Base-by-base conservation (phyloP, 495 filamentous ascomycete genomes). In the Xylaria grammica region DNA sequence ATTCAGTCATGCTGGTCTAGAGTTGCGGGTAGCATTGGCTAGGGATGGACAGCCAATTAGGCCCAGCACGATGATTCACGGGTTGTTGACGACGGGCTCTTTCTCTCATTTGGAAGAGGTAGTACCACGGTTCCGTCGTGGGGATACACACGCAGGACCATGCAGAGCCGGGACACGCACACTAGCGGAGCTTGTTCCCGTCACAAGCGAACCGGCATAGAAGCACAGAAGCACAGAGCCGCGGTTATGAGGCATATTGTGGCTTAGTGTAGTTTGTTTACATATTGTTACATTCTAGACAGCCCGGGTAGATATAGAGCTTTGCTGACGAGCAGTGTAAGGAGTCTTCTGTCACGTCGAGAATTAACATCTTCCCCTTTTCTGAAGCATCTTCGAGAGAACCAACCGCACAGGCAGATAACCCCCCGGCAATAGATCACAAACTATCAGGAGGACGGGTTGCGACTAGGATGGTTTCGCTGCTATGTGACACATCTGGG, bases 111-210 rank as follows among this genome's bases (percentile, higher is more conserved):
- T 50, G 60, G 60, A 63, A 55, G 60, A 44, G 52, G 50, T 45
- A 24, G 50, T 36, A 29, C 27, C 51, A 46, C 40, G 30, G 24
- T 54, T 3, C 20, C 51, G 42, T 24, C 40, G 36, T 60, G 19
- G 29, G 36, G 36, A 8, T 11, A 55, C 22, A 22, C 30, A 50
- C 44, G 30, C 42, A 29, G 7, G 34, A 20, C n/a, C 61, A 56
- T 56, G 61, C 61, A 56, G 40, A 56, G 38, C n/a, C 50, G 60
- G 61, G 15, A 57, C 53, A 64, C 62, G 15, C 62, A 51, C 61
- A 63, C 61, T 63, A 63, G 53, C 62, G 62, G 62, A 64, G 62
- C 5, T 17, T n/a, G 22, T 46, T 64, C 11, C 62, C 62, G 62
- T 56, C 22, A 64, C 30, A 64, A 57, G 53, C 52, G 53, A 58